phyloP scores from a whole-genome alignment of 2,329 filamentous ascomycete genomes.

The Remersonia thermophila region DNA sequence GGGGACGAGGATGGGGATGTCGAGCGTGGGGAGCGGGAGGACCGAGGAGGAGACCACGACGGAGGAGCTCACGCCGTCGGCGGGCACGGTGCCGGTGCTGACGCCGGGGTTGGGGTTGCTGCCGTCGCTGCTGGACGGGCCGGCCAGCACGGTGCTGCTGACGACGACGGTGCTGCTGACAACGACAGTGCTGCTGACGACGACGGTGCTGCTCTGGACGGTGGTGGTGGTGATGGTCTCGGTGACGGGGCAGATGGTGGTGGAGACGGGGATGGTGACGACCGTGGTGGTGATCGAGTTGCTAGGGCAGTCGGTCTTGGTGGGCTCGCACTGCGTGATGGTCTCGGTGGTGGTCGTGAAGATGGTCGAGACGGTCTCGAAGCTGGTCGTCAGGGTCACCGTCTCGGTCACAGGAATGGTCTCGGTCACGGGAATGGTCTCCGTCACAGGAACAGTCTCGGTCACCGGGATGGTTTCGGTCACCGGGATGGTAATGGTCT shows the following conservation, averaged over 20 bases:
- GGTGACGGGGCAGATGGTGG: constrained; percentile 51
- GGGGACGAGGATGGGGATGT: constrained; percentile 63
- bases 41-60: constrained; percentile 9
- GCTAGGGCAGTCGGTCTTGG: constrained; percentile 27
- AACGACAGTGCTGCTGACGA: constrained; percentile 8
- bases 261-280: constrained; percentile 43
- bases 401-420: constrained; percentile 23
- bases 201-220: constrained; percentile 18
- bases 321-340: constrained; percentile 40
- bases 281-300: constrained; percentile 30
- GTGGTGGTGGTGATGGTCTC: constrained; percentile 33
- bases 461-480: constrained; percentile 3
- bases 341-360: constrained; percentile 23
- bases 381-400: constrained; percentile 33
- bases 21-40: constrained; percentile 31
- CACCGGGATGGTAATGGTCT: constrained; percentile 6
- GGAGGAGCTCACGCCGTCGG: too few species aligned
- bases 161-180: too few species aligned
- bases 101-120: too few species aligned
- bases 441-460: too few species aligned
- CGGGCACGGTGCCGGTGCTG: too few species aligned
- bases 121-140: too few species aligned
- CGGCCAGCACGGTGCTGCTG: too few species aligned
- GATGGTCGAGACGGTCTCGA: constrained; percentile 18
- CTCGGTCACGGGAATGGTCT: constrained; percentile 29